Base-by-base conservation (phyloP, 2,329 filamentous ascomycete genomes). In the Aspergillus ustus region DNA sequence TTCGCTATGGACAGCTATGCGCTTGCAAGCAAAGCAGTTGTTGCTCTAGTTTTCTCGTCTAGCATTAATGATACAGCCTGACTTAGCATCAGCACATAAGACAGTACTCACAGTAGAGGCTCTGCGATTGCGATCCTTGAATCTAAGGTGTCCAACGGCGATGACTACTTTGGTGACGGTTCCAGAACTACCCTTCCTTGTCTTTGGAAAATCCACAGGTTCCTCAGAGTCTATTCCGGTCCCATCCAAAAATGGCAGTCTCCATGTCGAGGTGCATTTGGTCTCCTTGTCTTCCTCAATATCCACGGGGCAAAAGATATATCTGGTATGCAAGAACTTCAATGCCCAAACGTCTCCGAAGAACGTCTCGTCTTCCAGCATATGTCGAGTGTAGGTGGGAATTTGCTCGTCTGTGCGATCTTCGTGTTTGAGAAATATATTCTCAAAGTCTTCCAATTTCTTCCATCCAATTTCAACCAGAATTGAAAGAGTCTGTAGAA, bases 11-110 rank as follows among this genome's bases (percentile, higher is more conserved):
- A 19, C 55, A 20, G 15, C 17, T 15, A 66, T 63, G 3, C 52
- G 44, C 20, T 67, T 67, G 2, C 60, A 44, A n/a, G 63, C 63
- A n/a, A 67, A 25, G 7, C 34, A 37, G 15, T 34, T 34, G 13
- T 34, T 34, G 8, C 25, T 28, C 3, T 19, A 28, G 9, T 34
- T 34, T 2, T 1, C 22, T 9, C 48, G n/a, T 3, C 17, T 51
- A n/a, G n/a, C n/a, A n/a, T 34, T 5, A 46, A 51, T n/a, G 29
- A 17, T 9, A 19, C 7, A 34, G 28, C 1, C 9, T 7, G 4
- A 29, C 17, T 34, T 51, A 29, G 8, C 8, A 34, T 13, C 13
- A 34, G 31, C 31, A 34, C 7, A 34, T 8, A 13, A 13, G 31
- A 13, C 3, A 8, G 1, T 34, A 34, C 31, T 34, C 8, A 34